Evolutionary conservation across 2,329 filamentous ascomycete species (phyloP), one percentile per base, ranked within the genome.

Genomic region (Colletotrichum sojae): DNA sequence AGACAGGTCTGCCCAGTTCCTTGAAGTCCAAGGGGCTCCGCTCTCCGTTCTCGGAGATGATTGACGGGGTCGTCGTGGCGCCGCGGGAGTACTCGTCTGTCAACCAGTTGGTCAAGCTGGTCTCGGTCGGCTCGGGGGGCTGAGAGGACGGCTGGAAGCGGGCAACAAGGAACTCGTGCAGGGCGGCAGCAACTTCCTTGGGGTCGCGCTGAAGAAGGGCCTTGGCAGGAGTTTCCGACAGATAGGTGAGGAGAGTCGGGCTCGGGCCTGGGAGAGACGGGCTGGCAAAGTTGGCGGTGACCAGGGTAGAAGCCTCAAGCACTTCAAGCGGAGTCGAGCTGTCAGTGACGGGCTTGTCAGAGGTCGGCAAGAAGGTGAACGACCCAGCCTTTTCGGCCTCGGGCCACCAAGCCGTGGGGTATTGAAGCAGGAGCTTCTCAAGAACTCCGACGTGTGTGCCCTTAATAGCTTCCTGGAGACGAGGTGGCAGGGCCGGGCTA

Each of bases 1-100:
- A 69, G 3, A 60, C 67, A 13, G 67, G 63, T 25, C 67, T 69
- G 25, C 67, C 40, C 18, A 69, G 39, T 36, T 69, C 67, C 51
- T 69, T 67, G 45, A 69, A 69, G 25, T 69, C 67, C 16, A 69
- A 51, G n/a, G 67, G 67, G 51, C 67, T 69, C 13, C 67, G 63
- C 62, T 69, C 67, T 4, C 63, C 67, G 43, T 69, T 66, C 8
- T 56, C 51, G 1, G 67, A 69, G 22, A 69, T 9, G 10, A 69
- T 69, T 18, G 67, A 69, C 12, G 67, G 67, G 3, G 67, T 67
- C 13, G 67, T 69, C 5, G 67, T 69, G 12, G 67, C 67, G 31
- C 67, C 67, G 15, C 67, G 55, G 10, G 67, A 69, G 55, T 55
- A 69, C 16, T 69, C 67, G 45, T 69, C 67, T 16, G 67, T 67